Percentiles rank a stretch among this genome's conserved stretches.
phyloP scores from a whole-genome alignment of 169 alveolate species.

The Plasmodium reichenowi region DNA sequence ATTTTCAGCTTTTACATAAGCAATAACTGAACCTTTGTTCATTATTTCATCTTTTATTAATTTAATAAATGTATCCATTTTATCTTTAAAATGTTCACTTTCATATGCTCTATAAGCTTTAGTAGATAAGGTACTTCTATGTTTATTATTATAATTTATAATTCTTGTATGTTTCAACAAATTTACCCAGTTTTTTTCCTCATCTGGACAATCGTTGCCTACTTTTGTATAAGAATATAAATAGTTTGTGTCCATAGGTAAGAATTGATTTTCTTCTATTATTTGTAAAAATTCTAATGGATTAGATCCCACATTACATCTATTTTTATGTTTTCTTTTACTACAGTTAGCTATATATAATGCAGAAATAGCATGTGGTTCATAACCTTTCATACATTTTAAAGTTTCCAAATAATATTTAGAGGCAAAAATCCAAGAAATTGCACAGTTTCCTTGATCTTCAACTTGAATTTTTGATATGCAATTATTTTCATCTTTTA shows the following conservation, averaged over 20 bases:
- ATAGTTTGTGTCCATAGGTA: conserved; percentile 44
- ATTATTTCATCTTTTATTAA: conserved; percentile 56
- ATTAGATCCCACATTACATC: conserved; percentile 33
- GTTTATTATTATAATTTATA: neutral
- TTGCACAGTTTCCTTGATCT: conserved; percentile 74
- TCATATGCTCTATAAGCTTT: conserved; percentile 9
- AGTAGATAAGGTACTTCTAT: too few species aligned
- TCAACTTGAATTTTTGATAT: conserved; percentile 47
- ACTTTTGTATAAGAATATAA: conserved; percentile 17
- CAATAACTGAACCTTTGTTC: conserved; percentile 78
- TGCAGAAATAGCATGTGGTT: conserved; percentile 43
- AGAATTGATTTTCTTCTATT: conserved; percentile 10
- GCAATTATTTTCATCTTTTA: conserved; percentile 60
- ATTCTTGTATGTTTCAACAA: conserved; percentile 23
- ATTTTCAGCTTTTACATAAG: conserved; percentile 55
- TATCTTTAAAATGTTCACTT: neutral
- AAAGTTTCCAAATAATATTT: conserved; percentile 64
- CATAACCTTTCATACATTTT: conserved; percentile 76
- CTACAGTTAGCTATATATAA: conserved; percentile 55
- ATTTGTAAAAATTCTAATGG: conserved; percentile 60
- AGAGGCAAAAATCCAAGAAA: conserved; percentile 67
- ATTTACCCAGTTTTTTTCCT: conserved; percentile 11
- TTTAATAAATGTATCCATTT: conserved; percentile 34
- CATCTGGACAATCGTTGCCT: conserved; percentile 12
- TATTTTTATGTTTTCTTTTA: conserved; percentile 9